phyloP scores from a whole-genome alignment of 2,329 filamentous ascomycete genomes.

The Fusarium sp. region DNA sequence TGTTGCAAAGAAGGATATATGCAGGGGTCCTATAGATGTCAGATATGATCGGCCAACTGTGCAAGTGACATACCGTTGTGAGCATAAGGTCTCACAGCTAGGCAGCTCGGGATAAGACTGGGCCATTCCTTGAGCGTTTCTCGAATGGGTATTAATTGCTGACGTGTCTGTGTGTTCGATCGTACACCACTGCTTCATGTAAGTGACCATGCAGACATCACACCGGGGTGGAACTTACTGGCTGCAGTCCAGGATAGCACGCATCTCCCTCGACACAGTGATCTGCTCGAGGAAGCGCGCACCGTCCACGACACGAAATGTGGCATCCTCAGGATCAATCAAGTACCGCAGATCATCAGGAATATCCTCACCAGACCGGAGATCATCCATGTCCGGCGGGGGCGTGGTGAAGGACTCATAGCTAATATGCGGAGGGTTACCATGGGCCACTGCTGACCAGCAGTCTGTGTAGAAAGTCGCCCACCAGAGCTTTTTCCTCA shows the following conservation, averaged over 20 bases:
- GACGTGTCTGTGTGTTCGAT: constrained; percentile 30
- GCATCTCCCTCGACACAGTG: constrained; percentile 47
- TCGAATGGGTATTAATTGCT: constrained; percentile 43
- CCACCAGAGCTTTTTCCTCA: constrained; percentile 61
- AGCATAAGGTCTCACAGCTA: constrained; percentile 27
- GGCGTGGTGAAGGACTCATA: constrained; percentile 55
- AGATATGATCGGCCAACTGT: neutral
- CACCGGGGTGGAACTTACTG: constrained; percentile 43
- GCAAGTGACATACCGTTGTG: constrained; percentile 32
- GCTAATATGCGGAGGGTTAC: constrained; percentile 59
- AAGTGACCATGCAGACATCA: neutral
- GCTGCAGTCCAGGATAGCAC: constrained; percentile 49
- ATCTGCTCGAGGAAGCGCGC: constrained; percentile 53
- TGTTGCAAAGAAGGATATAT: constrained; percentile 56
- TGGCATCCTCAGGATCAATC: constrained; percentile 49
- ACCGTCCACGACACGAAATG: constrained; percentile 50
- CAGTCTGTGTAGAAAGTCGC: constrained; percentile 55
- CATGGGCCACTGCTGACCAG: constrained; percentile 60
- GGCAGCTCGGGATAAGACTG: constrained; percentile 51
- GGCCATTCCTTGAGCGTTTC: constrained; percentile 51
- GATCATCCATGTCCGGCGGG: constrained; percentile 54
- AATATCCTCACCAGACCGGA: constrained; percentile 57
- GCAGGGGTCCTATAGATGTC: constrained; percentile 50
- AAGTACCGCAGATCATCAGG: constrained; percentile 49
- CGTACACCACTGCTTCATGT: constrained; percentile 17